phyloP scores from a whole-genome alignment of 768 basidiomycete species.

The Xerocomellus intermedius region DNA sequence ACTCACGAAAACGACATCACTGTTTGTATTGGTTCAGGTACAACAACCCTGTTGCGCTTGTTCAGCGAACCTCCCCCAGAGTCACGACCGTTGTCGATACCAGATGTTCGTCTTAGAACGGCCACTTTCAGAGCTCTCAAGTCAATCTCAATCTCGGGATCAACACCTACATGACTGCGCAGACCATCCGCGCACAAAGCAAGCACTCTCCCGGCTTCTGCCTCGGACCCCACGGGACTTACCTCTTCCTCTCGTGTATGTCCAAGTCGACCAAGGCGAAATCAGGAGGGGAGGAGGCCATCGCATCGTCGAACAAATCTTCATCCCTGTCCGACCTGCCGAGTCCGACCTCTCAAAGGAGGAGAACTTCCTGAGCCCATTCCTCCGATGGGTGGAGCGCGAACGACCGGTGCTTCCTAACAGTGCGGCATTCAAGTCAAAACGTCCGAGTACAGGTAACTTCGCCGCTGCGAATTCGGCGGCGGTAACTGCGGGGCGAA shows the following conservation, averaged over 20 bases:
- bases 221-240: conserved; percentile 40
- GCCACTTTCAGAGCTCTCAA: conserved; percentile 30
- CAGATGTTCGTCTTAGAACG: conserved; percentile 39
- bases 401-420: conserved; percentile 22
- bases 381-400: conserved; percentile 58
- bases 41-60: too few relatives aligned
- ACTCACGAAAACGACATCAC: too few relatives aligned
- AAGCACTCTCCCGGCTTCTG: conserved; percentile 34
- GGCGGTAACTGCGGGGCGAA: conserved; percentile 19
- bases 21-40: too few relatives aligned
- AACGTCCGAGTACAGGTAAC: conserved; percentile 51
- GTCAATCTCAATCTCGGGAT: conserved; percentile 18
- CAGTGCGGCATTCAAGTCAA: conserved; percentile 26
- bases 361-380: conserved; percentile 84
- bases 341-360: conserved; percentile 73
- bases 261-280: conserved; percentile 20
- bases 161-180: conserved; percentile 44
- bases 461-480: conserved; percentile 57
- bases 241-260: conserved; percentile 17
- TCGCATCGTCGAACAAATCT: conserved; percentile 10
- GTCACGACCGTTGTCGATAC: too few relatives aligned
- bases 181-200: conserved; percentile 39
- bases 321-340: conserved; percentile 31
- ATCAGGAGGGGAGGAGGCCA: not conserved
- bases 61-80: too few relatives aligned